Percentiles rank a stretch among this genome's conserved stretches.
These are phyloP conservation scores for Chrysanthemum lavandulifolium DNA, from an alignment of 129 eudicot species.

Conservation along the genomic window DNA sequence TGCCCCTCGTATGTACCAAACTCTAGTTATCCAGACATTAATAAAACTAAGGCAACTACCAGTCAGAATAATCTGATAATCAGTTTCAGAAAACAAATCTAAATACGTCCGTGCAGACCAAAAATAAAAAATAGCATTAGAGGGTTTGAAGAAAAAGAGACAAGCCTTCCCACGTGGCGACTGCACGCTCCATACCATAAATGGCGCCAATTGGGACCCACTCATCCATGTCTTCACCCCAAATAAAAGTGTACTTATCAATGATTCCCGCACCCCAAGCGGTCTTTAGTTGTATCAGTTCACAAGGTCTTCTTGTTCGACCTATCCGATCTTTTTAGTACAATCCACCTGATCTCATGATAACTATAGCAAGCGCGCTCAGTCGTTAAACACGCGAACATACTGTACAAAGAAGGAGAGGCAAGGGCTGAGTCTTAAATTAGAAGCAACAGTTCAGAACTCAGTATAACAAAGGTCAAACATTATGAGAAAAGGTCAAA, in stretches of 20 bases:
- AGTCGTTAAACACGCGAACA: too few species aligned
- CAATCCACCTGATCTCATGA: background rate
- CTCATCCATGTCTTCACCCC: constrained; percentile 98
- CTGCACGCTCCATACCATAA: constrained; percentile 84
- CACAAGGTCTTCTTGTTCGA: constrained; percentile 91
- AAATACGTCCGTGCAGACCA: background rate
- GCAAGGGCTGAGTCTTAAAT: too few species aligned
- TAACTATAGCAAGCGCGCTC: too few species aligned
- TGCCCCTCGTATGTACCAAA: too few species aligned
- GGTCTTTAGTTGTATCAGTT: constrained; percentile 81
- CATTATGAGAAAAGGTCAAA: background rate
- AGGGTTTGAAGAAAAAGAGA: constrained; percentile 1
- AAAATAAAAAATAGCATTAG: background rate
- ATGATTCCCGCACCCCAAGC: constrained; percentile 98
- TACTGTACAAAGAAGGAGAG: too few species aligned
- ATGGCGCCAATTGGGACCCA: constrained; percentile 94
- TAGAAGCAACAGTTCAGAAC: constrained; percentile 36
- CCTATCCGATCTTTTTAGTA: constrained; percentile 95
- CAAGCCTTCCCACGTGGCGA: constrained; percentile 97
- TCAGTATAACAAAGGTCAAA: background rate
- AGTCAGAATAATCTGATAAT: too few species aligned
- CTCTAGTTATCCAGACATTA: too few species aligned
- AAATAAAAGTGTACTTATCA: constrained; percentile 79
- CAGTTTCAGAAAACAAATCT: too few species aligned
- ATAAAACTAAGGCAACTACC: too few species aligned